Evolutionary conservation across 1,284 basidiomycete genomes (phyloP), one percentile per base, ranked within the genome.

Genomic region (Ganoderma sinense): DNA sequence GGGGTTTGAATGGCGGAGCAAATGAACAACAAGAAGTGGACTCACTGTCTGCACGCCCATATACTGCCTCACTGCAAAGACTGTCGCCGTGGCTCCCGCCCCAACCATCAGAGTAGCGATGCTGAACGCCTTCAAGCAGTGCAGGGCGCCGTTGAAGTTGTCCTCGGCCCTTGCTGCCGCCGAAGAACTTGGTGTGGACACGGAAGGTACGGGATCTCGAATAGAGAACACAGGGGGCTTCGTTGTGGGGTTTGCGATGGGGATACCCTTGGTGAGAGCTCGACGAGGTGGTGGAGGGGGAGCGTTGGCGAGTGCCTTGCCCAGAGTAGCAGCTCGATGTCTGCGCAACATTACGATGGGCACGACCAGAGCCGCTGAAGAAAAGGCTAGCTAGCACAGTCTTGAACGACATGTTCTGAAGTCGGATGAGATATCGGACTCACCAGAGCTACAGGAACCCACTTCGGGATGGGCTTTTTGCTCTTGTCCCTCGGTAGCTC

Each of bases 101-200:
- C 78, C 62, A 51, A 87, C 84, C 33, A 83, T 64, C n/a, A 80
- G 64, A 0, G 86, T 87, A 10, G 86, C 86, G 43, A 85, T 78
- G 31, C 82, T 73, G 36, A 87, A 85, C 0, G 86, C 86, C 67
- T 83, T 85, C n/a, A 84, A 69, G 6, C 81, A 78, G 68, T 84
- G 81, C 2, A 88, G 72, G 0, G 83, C 80, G 0, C 75, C 80
- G 41, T 85, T 85, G 78, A 87, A 84, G 59, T 79, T 76, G 31
- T 78, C 78, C 29, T 64, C 72, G 0, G 69, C 55, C 4, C 40
- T 63, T 4, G 68, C 20, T 7, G 62, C 59, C 23, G 62, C n/a
- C 20, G 73, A 41, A 6, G 67, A 8, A 18, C 70, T n/a, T 18
- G 69, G 29, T 7, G 62, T 31, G 29, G 51, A 55, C 5, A 70